phyloP scores from a whole-genome alignment of 169 alveolate genomes.

The Neospora caninum region DNA sequence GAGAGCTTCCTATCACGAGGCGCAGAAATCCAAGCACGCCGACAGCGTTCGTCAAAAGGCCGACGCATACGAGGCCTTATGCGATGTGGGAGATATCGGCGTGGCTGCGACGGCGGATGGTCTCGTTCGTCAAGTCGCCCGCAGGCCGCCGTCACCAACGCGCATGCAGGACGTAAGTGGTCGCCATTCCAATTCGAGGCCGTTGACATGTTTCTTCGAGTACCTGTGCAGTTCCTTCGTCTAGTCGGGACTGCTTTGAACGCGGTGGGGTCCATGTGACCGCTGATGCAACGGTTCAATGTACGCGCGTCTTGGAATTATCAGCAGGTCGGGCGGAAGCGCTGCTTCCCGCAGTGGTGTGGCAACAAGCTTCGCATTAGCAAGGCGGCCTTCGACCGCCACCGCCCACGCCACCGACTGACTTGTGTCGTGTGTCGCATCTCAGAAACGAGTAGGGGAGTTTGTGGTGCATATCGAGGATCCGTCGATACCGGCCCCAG shows the following conservation, averaged over 20 bases:
- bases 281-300: too few relatives aligned
- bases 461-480: conserved; percentile 56
- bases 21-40: not conserved
- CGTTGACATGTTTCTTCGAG: not conserved
- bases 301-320: too few relatives aligned
- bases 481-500: conserved; percentile 53
- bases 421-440: not conserved
- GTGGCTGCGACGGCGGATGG: conserved; percentile 18
- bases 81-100: conserved; percentile 7
- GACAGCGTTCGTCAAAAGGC: not conserved
- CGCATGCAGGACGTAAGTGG: conserved; percentile 64
- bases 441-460: conserved; percentile 67
- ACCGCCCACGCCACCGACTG: too few relatives aligned
- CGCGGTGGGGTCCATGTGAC: not conserved
- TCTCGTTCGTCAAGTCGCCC: conserved; percentile 48
- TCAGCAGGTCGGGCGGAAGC: too few relatives aligned
- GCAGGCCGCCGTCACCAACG: conserved; percentile 63
- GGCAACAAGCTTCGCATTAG: too few relatives aligned
- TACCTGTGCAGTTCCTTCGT: not conserved
- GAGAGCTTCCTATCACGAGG: not conserved
- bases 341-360: too few relatives aligned
- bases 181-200: not conserved
- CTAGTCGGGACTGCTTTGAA: not conserved
- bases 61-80: not conserved
- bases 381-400: too few relatives aligned